A percentile compares a stretch with the other conserved stretches of the same genome.
phyloP scores from a whole-genome alignment of 768 basidiomycete genomes.

The Termitomyces sp. region DNA sequence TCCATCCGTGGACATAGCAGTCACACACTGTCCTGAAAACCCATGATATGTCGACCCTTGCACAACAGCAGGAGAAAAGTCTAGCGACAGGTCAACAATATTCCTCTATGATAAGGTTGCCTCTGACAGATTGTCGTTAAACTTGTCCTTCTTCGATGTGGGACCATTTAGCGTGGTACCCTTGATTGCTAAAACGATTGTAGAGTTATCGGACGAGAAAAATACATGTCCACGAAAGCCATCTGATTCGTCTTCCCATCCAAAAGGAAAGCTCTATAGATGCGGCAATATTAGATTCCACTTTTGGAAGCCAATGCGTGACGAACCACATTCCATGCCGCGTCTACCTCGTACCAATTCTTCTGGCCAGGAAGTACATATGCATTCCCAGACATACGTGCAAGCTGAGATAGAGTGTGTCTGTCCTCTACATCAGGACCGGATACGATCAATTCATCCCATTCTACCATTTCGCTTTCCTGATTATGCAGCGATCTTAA shows the following conservation, averaged over 20 bases:
- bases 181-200: slow-evolving; percentile 86
- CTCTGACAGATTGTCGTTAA: slow-evolving; percentile 79
- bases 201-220: slow-evolving; percentile 71
- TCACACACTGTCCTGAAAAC: slow-evolving; percentile 81
- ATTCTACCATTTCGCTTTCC: slow-evolving; percentile 55
- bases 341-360: slow-evolving; percentile 82
- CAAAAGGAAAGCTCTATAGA: slow-evolving; percentile 72
- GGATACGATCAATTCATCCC: slow-evolving; percentile 64
- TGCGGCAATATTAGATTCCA: slow-evolving; percentile 9
- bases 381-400: slow-evolving; percentile 87
- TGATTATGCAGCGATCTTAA: slow-evolving; percentile 43
- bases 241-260: slow-evolving; percentile 73
- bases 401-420: slow-evolving; percentile 79
- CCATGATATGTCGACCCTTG: slow-evolving; percentile 87
- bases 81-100: slow-evolving; percentile 16
- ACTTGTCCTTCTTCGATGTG: slow-evolving; percentile 89
- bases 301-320: slow-evolving; percentile 1
- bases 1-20: slow-evolving; percentile 70
- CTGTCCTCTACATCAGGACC: slow-evolving; percentile 79
- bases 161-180: slow-evolving; percentile 80
- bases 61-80: slow-evolving; percentile 92
- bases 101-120: background rate
- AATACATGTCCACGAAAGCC: slow-evolving; percentile 94
- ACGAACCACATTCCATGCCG: slow-evolving; percentile 63
- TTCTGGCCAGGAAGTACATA: slow-evolving; percentile 69